Percentiles rank a stretch among this genome's conserved stretches.
These are phyloP conservation scores for Arthrobotrys conoides DNA, from an alignment of 2,329 filamentous ascomycete species.

Conservation along the genomic window DNA sequence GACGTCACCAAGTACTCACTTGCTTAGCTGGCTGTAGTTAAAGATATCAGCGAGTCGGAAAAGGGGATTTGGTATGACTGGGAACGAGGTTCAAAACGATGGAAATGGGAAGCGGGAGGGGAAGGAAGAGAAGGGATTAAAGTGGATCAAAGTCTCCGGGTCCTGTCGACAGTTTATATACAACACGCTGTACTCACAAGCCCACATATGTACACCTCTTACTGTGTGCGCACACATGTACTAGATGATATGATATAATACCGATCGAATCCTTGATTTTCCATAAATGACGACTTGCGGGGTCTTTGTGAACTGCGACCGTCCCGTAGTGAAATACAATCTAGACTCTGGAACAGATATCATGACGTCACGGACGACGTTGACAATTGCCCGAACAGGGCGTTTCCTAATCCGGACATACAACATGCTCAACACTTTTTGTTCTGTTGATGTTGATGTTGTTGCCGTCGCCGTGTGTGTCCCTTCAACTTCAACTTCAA, in stretches of 20 bases:
- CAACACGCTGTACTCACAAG: not conserved
- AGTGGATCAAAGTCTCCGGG: constrained; percentile 8
- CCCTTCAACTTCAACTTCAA: not conserved
- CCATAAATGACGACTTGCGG: too few relatives aligned
- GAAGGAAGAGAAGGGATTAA: not conserved
- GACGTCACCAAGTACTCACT: too few relatives aligned
- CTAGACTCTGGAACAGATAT: not conserved
- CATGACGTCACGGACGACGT: constrained; percentile 14
- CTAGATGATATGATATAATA: not conserved
- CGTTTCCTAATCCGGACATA: constrained; percentile 39
- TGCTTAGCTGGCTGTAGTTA: not conserved
- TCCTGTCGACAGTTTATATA: not conserved
- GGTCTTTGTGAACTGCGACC: not conserved
- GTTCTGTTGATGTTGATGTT: not conserved
- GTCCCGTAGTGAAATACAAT: too few relatives aligned
- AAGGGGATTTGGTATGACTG: too few relatives aligned
- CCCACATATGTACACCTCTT: too few relatives aligned
- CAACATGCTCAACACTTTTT: constrained; percentile 16
- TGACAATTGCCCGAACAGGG: constrained; percentile 30
- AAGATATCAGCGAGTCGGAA: not conserved
- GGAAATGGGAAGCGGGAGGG: not conserved
- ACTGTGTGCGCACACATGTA: too few relatives aligned
- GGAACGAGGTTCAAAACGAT: not conserved
- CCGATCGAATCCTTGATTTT: not conserved
- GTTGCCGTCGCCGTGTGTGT: constrained; percentile 58